Evolutionary conservation across 495 filamentous ascomycete genomes (phyloP).

Genomic region (Pseudotulostoma volvatum): DNA sequence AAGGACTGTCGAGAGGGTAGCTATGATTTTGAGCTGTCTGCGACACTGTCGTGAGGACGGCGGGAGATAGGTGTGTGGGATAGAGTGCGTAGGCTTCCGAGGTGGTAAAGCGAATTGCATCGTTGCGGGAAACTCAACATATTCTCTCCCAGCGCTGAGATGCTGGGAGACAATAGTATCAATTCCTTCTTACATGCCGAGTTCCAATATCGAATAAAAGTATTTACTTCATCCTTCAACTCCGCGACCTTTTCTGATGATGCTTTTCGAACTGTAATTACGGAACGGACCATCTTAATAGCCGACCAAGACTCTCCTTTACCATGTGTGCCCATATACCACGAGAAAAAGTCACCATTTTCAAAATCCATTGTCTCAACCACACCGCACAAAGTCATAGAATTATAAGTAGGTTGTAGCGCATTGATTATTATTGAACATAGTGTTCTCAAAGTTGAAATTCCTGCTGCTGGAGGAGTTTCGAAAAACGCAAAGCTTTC

Average conservation of each 20-base stretch:
- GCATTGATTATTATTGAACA: too few relatives aligned
- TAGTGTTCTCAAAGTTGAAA: too few relatives aligned
- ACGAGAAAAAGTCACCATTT: too few relatives aligned
- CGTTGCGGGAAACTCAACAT: slow-evolving; percentile 7
- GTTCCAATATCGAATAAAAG: not conserved
- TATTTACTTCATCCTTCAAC: not conserved
- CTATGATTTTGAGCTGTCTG: slow-evolving; percentile 47
- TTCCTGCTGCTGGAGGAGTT: too few relatives aligned
- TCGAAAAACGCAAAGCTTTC: too few relatives aligned
- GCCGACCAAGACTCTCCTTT: too few relatives aligned
- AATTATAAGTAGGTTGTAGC: too few relatives aligned
- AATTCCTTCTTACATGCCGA: not conserved
- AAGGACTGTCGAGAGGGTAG: slow-evolving; percentile 37
- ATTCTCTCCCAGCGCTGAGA: slow-evolving; percentile 12
- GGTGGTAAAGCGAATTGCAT: slow-evolving; percentile 93
- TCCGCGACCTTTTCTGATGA: too few relatives aligned
- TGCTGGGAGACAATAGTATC: slow-evolving; percentile 2
- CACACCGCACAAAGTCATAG: too few relatives aligned
- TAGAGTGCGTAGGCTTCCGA: slow-evolving; percentile 45
- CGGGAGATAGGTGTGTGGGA: slow-evolving; percentile 38
- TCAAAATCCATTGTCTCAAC: too few relatives aligned
- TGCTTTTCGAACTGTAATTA: too few relatives aligned
- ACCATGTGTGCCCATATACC: too few relatives aligned
- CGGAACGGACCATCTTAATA: not conserved
- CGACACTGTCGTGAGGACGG: slow-evolving; percentile 45